Conservation (phyloP, 352 stramenopile genomes). For the Globisporangium uncinulatum region DNA sequence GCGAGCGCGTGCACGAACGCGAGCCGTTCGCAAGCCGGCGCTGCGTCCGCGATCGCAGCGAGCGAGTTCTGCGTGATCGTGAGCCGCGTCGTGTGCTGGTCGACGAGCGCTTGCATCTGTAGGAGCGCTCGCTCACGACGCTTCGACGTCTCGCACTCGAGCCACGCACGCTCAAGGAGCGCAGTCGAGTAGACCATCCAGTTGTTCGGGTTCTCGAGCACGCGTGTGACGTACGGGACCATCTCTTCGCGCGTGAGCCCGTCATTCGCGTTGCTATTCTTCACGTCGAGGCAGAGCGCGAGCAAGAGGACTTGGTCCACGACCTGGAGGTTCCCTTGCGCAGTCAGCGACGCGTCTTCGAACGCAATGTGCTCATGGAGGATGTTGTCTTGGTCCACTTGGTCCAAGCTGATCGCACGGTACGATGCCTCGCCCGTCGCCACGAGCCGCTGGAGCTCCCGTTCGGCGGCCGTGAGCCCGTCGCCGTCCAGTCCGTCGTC, state of each 20-base stretch:
- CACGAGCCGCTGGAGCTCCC: conserved; percentile 53
- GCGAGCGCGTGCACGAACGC: conserved; percentile 89
- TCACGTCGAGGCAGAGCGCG: conserved; percentile 94
- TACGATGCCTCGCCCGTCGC: conserved; percentile 64
- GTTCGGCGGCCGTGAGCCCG: conserved; percentile 41
- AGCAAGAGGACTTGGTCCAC: conserved; percentile 90
- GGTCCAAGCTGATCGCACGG: conserved; percentile 81
- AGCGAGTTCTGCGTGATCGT: conserved; percentile 88
- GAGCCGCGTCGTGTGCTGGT: conserved; percentile 93
- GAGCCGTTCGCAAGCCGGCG: conserved; percentile 87
- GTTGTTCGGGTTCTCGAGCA: conserved; percentile 92
- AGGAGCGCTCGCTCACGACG: conserved; percentile 92
- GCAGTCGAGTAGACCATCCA: conserved; percentile 96
- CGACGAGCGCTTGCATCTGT: conserved; percentile 95
- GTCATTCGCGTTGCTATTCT: conserved; percentile 94
- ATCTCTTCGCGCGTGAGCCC: conserved; percentile 95
- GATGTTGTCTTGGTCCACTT: conserved; percentile 86
- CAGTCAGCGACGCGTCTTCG: conserved; percentile 51
- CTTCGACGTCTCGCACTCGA: conserved; percentile 93
- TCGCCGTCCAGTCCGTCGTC: conserved; percentile 17
- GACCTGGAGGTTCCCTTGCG: conserved; percentile 70
- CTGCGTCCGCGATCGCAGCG: conserved; percentile 85
- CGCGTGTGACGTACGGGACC: conserved; percentile 91
- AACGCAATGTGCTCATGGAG: conserved; percentile 92
- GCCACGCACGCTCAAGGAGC: conserved; percentile 89